phyloP scores from a whole-genome alignment of 208 protist genomes.

The Leptomonas seymouri region DNA sequence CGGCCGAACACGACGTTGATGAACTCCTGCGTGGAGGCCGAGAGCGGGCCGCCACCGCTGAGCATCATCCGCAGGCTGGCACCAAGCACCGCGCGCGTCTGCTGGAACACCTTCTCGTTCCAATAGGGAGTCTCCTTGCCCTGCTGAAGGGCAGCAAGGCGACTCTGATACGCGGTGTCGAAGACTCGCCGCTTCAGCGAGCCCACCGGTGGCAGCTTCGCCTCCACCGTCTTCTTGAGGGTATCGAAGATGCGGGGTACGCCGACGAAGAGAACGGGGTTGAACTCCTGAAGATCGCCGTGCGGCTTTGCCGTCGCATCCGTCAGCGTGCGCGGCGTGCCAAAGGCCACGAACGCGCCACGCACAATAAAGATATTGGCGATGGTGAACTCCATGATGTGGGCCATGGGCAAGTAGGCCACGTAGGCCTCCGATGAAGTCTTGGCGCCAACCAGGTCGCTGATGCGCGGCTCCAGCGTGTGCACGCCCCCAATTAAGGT shows the following conservation, averaged over 20 bases:
- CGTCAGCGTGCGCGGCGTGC: slow-evolving; percentile 78
- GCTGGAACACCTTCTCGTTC: slow-evolving; percentile 83
- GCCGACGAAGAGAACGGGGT: slow-evolving; percentile 70
- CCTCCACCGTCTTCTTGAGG: slow-evolving; percentile 76
- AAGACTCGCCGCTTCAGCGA: slow-evolving; percentile 76
- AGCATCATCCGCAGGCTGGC: slow-evolving; percentile 67
- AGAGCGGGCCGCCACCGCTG: slow-evolving; percentile 83
- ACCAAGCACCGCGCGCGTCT: slow-evolving; percentile 59
- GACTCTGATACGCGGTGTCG: slow-evolving; percentile 64
- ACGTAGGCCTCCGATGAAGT: slow-evolving; percentile 63
- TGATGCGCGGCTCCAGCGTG: slow-evolving; percentile 43
- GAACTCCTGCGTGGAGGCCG: slow-evolving; percentile 78
- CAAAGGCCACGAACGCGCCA: slow-evolving; percentile 78
- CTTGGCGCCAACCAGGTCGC: slow-evolving; percentile 21
- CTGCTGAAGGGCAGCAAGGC: slow-evolving; percentile 61
- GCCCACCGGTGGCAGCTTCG: slow-evolving; percentile 70
- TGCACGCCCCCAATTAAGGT: slow-evolving; percentile 53
- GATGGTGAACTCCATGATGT: slow-evolving; percentile 92
- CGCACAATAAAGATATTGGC: slow-evolving; percentile 69
- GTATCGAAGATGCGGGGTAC: slow-evolving; percentile 92
- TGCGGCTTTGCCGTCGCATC: slow-evolving; percentile 72
- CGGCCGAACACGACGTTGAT: slow-evolving; percentile 82
- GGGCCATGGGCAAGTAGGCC: slow-evolving; percentile 92
- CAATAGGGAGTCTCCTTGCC: slow-evolving; percentile 88
- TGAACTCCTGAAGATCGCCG: slow-evolving; percentile 85